Percentiles rank a stretch among this genome's conserved stretches.
Conservation (phyloP, 495 filamentous ascomycete genomes). For the Penicillium bovifimosum region DNA sequence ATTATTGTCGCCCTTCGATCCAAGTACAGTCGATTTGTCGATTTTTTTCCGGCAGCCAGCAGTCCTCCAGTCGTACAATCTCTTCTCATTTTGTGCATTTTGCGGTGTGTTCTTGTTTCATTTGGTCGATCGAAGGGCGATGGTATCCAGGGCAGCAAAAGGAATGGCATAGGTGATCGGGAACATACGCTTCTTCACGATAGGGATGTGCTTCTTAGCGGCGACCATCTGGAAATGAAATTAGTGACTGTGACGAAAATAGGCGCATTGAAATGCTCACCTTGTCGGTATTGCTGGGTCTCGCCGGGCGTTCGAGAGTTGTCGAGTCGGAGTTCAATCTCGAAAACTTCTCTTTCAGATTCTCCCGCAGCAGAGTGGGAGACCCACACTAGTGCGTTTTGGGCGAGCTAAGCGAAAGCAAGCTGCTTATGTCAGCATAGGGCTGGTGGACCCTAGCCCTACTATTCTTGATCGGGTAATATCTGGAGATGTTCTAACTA, state of each 20-base stretch:
- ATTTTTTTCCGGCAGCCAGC: background rate
- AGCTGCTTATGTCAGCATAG: slow-evolving; percentile 24
- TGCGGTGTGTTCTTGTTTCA: background rate
- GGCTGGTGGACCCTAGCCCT: slow-evolving; percentile 23
- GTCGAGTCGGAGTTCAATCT: slow-evolving; percentile 44
- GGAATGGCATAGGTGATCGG: slow-evolving; percentile 18
- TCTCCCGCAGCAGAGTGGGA: slow-evolving; percentile 24
- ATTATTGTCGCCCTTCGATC: slow-evolving; percentile 19
- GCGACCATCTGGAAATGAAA: slow-evolving; percentile 72
- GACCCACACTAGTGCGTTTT: slow-evolving; percentile 35
- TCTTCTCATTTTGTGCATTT: slow-evolving; percentile 9
- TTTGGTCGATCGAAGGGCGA: slow-evolving; percentile 20
- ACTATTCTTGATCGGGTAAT: slow-evolving; percentile 1
- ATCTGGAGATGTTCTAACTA: background rate
- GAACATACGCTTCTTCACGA: slow-evolving; percentile 98
- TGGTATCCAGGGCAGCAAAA: slow-evolving; percentile 16
- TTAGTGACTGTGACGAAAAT: slow-evolving; percentile 11
- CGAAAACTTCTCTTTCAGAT: slow-evolving; percentile 34
- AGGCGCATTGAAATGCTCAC: slow-evolving; percentile 24
- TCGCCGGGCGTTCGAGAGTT: slow-evolving; percentile 46
- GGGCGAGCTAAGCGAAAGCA: slow-evolving; percentile 38
- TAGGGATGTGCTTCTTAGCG: slow-evolving; percentile 97
- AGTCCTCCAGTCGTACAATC: background rate
- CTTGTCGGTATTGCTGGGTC: slow-evolving; percentile 43
- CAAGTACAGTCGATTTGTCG: background rate